A percentile compares a stretch with the other conserved stretches of the same genome.
phyloP scores from a whole-genome alignment of 768 basidiomycete genomes.

The Ramaria sp. region DNA sequence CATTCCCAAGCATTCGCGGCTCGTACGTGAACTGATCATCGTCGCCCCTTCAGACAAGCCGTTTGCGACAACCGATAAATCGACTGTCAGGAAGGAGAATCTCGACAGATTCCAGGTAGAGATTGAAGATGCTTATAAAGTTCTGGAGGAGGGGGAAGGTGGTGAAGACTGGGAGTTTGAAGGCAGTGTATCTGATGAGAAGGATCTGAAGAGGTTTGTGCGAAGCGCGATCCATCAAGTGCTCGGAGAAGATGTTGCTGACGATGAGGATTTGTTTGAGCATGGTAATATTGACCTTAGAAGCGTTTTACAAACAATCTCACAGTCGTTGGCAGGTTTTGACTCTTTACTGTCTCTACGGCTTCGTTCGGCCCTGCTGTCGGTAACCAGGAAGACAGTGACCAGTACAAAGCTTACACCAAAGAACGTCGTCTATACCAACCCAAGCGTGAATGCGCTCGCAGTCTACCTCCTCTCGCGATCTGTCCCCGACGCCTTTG shows the following conservation, averaged over 20 bases:
- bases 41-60: constrained; percentile 14
- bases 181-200: not conserved
- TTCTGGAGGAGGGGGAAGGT: not conserved
- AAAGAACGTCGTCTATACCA: too few species aligned
- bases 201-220: not conserved
- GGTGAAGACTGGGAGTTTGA: not conserved
- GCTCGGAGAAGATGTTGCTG: not conserved
- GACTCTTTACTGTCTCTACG: too few species aligned
- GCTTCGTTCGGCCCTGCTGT: too few species aligned
- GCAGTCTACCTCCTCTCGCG: too few species aligned
- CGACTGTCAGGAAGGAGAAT: constrained; percentile 9
- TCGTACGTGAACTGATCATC: constrained; percentile 18
- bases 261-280: not conserved
- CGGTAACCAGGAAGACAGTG: too few species aligned
- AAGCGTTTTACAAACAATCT: not conserved
- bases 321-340: not conserved
- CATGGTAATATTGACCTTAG: not conserved
- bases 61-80: constrained; percentile 14
- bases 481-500: too few species aligned
- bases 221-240: not conserved
- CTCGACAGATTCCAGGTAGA: not conserved
- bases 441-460: too few species aligned
- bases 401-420: too few species aligned
- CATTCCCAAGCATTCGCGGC: constrained; percentile 19
- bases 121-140: not conserved